A percentile compares a stretch with the other conserved stretches of the same genome.
Evolutionary conservation across 306 rosid genomes (phyloP).

Genomic region (Cyclanthera cordifolia): DNA sequence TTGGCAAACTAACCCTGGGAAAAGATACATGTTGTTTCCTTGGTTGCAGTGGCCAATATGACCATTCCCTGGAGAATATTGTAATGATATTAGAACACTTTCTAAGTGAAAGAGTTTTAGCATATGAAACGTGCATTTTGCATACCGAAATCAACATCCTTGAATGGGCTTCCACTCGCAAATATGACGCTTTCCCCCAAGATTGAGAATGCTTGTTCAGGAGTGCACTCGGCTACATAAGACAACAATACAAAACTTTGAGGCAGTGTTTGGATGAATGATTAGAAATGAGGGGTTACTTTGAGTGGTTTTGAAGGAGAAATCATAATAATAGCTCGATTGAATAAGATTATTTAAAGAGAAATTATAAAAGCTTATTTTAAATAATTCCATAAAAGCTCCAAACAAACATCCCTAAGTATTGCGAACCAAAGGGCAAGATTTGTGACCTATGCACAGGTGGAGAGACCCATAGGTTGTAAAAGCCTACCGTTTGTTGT

Average conservation of each 20-base stretch:
- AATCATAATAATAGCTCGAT: no score
- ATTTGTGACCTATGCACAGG: neutral
- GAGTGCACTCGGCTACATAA: constrained; percentile 85
- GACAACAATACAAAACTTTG: neutral
- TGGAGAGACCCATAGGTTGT: neutral
- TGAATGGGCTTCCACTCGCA: constrained; percentile 99
- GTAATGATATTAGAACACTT: neutral
- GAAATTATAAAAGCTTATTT: no score
- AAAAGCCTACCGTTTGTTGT: constrained; percentile 64
- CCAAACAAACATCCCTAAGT: no score
- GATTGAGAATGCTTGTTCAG: constrained; percentile 82
- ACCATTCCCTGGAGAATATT: constrained; percentile 54
- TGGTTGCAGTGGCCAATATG: constrained; percentile 89
- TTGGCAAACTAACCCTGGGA: constrained; percentile 74
- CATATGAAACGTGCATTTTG: neutral
- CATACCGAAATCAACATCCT: constrained; percentile 81
- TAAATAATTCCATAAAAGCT: no score
- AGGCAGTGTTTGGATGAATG: no score
- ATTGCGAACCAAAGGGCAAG: neutral
- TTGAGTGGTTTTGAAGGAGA: no score
- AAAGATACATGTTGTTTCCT: constrained; percentile 99
- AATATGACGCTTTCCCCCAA: constrained; percentile 80
- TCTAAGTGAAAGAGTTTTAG: neutral
- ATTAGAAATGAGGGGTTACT: no score
- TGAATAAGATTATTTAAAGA: no score